Evolutionary conservation across 345 rosid species (phyloP), one percentile per base, ranked within the genome.

Genomic region (Syzygium oleosum): DNA sequence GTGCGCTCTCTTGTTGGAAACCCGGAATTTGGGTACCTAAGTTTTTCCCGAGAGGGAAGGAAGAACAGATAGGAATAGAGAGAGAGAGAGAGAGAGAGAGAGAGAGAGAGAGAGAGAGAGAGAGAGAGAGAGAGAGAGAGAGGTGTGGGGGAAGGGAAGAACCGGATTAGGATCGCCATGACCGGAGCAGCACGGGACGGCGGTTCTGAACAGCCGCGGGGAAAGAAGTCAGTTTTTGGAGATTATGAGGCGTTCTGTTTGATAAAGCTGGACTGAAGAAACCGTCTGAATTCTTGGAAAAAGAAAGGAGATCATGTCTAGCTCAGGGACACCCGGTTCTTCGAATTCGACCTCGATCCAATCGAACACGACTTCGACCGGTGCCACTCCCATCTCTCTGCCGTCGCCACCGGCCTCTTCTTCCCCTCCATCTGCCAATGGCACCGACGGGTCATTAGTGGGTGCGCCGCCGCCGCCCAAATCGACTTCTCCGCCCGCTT

Each of bases 271-370:
- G 61, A 31, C 25, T 1, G 56, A 13, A 61, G 52, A 73, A 38
- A 63, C 51, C 77, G 87, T 51, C 51, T 56, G 34, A 29, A 19
- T 38, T 25, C 54, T 12, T 31, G 41, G 19, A 29, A 65, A 22
- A 27, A 51, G 52, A 59, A 51, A 68, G 59, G 31, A 52, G 56
- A 85, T 29, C 87, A 94, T 93, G 96, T 90, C 94, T 86, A 85
- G 88, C 89, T 92, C 92, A 85, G 90, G 31, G 49, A 52, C 91
- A 68, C 93, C 93, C 84, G 58, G 87, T 89, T 84, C 93, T 90
- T 89, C 93, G 19, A n/a, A 38, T 27, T 58, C 87, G 41, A 85
- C 59, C 31, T 34, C 86, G 49, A 5, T 17, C 80, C 80, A 21
- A 34, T 3, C 19, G 38, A 73, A 34, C 86, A 2, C n/a, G n/a